Conservation (phyloP, 108 stramenopile genomes). For the Nitzschia sp. region DNA sequence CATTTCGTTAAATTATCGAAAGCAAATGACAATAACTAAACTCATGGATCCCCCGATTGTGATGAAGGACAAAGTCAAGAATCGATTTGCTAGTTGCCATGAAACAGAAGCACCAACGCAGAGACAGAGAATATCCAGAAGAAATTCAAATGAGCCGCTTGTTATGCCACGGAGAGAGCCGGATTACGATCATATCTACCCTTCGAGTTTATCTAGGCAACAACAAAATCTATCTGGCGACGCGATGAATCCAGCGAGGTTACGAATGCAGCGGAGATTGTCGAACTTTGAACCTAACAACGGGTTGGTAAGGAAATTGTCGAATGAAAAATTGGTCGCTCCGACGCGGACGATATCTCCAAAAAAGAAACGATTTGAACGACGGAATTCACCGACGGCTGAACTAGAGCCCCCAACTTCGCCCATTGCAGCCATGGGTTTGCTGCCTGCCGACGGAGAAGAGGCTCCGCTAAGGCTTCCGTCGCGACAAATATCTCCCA, state of each 20-base stretch:
- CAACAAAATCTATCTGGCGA: too few relatives aligned
- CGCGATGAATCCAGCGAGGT: not conserved
- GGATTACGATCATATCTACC: not conserved
- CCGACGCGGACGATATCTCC: not conserved
- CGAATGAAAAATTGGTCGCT: not conserved
- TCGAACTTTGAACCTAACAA: not conserved
- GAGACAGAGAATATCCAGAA: not conserved
- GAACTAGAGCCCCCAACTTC: not conserved
- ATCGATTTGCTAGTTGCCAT: slow-evolving; percentile 10
- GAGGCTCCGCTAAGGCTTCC: not conserved
- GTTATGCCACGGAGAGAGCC: not conserved
- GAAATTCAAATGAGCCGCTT: not conserved
- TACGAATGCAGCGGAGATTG: not conserved
- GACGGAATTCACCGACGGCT: not conserved
- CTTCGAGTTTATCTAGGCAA: too few relatives aligned
- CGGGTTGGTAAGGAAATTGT: not conserved
- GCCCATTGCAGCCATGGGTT: not conserved
- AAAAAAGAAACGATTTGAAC: not conserved
- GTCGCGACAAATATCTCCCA: not conserved
- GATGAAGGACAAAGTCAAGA: not conserved
- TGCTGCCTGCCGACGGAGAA: not conserved
- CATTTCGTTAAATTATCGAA: not conserved
- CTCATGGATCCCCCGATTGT: not conserved
- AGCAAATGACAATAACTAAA: slow-evolving; percentile 11
- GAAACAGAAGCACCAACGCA: slow-evolving; percentile 2